Evolutionary conservation across 2,329 filamentous ascomycete species (phyloP), one percentile per base, ranked within the genome.

Genomic region (Pseudogymnoascus verrucosus): DNA sequence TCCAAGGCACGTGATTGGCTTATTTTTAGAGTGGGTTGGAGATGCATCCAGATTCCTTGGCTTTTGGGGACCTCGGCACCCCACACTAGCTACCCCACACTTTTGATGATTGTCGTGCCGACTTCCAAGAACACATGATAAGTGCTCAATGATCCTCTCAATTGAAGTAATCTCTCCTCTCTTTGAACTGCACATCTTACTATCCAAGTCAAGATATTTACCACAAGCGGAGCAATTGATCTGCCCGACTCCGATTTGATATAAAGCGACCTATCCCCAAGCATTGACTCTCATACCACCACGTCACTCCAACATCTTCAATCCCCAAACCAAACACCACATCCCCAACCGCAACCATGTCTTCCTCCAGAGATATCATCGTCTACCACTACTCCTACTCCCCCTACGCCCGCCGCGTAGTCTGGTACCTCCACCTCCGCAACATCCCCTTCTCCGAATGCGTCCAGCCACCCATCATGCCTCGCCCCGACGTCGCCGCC

Each of bases 381-480:
- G 70, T 90, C 1, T 90, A 87, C 72, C 86, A 89, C 73, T 90
- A 90, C 72, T 72, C 78, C 0, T 80, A 78, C 69, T 90, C 87
- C 10, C 87, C 87, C 0, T 90, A 84, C 69, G 87, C 86, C 6
- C 79, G 79, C 63, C 78, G 86, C 65, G 74, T 90, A 28, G 74
- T 82, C 26, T 90, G 87, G 86, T 91, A 91, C 71, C 78, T 91
- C 11, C 78, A 80, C 40, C 80, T 91, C 3, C 82, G 88, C 31
- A 62, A 10, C 6, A 47, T 51, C 19, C 36, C 39, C 19, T 26
- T 63, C 40, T 16, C 31, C 19, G 31, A 44, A 57, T 63, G 28
- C 47, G 16, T 85, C 60, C 88, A 91, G 84, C 86, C 88, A 0
- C 76, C 78, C 2, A 80, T 82, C 36, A 78, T 90, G 71, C 89